Evolutionary conservation across 768 basidiomycete genomes (phyloP).

Genomic region (Pleurotus citrinopileatus): DNA sequence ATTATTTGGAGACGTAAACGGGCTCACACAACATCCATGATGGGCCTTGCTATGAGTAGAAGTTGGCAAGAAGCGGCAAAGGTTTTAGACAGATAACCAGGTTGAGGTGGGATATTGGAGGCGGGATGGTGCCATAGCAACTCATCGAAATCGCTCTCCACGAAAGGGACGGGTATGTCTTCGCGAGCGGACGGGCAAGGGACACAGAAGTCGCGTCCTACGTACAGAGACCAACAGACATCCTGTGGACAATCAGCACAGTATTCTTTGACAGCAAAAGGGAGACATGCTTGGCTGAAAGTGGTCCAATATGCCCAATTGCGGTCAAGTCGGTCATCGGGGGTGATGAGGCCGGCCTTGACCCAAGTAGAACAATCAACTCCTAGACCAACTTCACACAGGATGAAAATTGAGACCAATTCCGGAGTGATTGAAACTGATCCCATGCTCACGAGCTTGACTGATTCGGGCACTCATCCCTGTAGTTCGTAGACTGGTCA

Average conservation of each 20-base stretch:
- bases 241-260: slow-evolving; percentile 31
- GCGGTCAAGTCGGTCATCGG: slow-evolving; percentile 52
- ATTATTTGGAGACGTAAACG: background rate
- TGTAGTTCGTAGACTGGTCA: no score
- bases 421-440: background rate
- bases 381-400: slow-evolving; percentile 46
- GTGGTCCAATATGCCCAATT: slow-evolving; percentile 62
- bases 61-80: slow-evolving; percentile 50
- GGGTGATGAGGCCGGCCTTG: slow-evolving; percentile 45
- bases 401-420: slow-evolving; percentile 4
- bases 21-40: slow-evolving; percentile 56
- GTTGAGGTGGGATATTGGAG: slow-evolving; percentile 35
- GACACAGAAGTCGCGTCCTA: slow-evolving; percentile 59
- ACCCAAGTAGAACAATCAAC: slow-evolving; percentile 60
- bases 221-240: slow-evolving; percentile 63
- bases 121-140: slow-evolving; percentile 42
- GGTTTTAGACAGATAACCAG: slow-evolving; percentile 40
- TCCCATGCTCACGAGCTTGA: slow-evolving; percentile 47
- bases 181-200: slow-evolving; percentile 32
- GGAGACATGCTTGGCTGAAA: slow-evolving; percentile 42
- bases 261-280: no score
- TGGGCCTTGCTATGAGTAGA: slow-evolving; percentile 43
- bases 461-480: slow-evolving; percentile 58
- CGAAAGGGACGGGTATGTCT: slow-evolving; percentile 43
- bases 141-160: slow-evolving; percentile 48